A percentile compares a stretch with the other conserved stretches of the same genome.
Evolutionary conservation across 2,329 filamentous ascomycete species (phyloP).

Genomic region (Rhynchosporium agropyri): DNA sequence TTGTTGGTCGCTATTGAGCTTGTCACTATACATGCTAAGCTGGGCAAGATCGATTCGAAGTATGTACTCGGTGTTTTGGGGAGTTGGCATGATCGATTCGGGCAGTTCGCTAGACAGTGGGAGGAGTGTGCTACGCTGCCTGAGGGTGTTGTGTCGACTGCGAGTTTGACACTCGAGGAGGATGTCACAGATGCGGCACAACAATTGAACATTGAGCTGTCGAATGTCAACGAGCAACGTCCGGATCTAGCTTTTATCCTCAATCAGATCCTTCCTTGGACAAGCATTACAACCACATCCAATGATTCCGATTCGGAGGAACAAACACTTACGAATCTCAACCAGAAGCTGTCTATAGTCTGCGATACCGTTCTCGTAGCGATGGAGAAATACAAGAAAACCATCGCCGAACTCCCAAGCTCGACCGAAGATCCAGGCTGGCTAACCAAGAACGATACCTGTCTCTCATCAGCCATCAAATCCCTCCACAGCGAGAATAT

Average conservation of each 20-base stretch:
- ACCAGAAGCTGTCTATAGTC: conserved; percentile 61
- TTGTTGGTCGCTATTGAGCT: conserved; percentile 64
- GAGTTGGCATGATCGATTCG: conserved; percentile 54
- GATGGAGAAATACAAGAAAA: conserved; percentile 70
- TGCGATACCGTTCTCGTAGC: conserved; percentile 78
- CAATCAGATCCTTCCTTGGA: conserved; percentile 68
- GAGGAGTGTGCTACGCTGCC: conserved; percentile 54
- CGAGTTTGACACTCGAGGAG: conserved; percentile 36
- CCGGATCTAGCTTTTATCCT: conserved; percentile 67
- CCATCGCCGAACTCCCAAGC: conserved; percentile 55
- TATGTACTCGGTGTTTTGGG: conserved; percentile 50
- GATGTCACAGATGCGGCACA: conserved; percentile 27
- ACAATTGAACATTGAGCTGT: conserved; percentile 43
- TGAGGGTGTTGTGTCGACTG: conserved; percentile 50
- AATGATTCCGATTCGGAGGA: conserved; percentile 17
- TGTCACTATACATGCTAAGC: conserved; percentile 66
- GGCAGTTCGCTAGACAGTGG: conserved; percentile 48
- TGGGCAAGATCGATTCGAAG: conserved; percentile 56
- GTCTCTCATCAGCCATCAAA: conserved; percentile 36
- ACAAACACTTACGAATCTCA: conserved; percentile 49
- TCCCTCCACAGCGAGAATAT: conserved; percentile 37
- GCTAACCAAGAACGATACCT: conserved; percentile 51
- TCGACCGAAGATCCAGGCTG: conserved; percentile 65
- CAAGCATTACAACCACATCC: conserved; percentile 42
- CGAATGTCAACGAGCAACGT: conserved; percentile 48